Evolutionary conservation across 305 asterid species (phyloP).

Genomic region (Fraxinus sp.): DNA sequence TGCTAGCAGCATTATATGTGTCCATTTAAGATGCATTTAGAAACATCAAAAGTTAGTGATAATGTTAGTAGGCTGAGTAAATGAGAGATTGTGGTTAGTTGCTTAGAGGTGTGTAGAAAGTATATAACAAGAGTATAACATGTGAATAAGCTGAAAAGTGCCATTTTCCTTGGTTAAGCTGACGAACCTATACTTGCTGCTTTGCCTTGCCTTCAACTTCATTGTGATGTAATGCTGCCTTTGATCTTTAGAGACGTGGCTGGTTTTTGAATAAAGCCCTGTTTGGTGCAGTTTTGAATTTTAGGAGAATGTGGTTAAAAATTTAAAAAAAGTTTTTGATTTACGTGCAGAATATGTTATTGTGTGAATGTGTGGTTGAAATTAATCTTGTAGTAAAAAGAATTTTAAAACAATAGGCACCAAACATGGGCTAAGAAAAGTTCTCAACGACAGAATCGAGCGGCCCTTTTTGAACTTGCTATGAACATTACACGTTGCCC

Average conservation of each 20-base stretch:
- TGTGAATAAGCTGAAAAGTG: conserved; percentile 20
- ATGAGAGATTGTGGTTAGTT: not conserved
- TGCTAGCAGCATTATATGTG: not conserved
- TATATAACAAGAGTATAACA: not conserved
- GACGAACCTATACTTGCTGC: conserved; percentile 28
- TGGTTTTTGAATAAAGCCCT: not conserved
- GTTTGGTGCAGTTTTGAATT: too few relatives aligned
- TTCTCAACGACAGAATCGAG: not conserved
- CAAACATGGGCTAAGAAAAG: not conserved
- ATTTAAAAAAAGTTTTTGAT: too few relatives aligned
- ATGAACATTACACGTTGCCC: not conserved
- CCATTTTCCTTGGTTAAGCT: conserved; percentile 40
- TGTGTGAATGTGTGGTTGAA: too few relatives aligned
- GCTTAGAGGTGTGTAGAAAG: not conserved
- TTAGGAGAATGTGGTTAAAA: too few relatives aligned
- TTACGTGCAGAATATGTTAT: too few relatives aligned
- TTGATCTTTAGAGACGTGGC: not conserved
- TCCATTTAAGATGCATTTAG: not conserved
- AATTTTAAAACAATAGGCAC: too few relatives aligned
- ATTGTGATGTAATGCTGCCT: not conserved
- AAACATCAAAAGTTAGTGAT: not conserved
- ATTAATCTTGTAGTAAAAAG: too few relatives aligned
- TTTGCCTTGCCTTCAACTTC: not conserved
- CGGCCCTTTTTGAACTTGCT: not conserved
- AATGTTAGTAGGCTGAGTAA: not conserved